Conservation (phyloP, 1,139 yeast genomes). For the Candida sanyaensis region DNA sequence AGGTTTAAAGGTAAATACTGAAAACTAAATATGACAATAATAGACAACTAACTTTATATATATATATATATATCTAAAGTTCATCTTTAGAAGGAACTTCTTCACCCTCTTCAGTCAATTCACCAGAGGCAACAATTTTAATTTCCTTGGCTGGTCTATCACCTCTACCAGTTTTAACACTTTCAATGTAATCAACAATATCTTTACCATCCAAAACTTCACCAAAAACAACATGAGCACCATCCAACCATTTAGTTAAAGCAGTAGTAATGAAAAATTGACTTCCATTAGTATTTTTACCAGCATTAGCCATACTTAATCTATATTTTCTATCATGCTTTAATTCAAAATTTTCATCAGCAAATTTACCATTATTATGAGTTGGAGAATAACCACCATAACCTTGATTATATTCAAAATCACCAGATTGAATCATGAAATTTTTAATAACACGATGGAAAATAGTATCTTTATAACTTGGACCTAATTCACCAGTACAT, state of each 20-base stretch:
- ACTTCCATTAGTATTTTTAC: conserved; percentile 62
- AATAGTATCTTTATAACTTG: conserved; percentile 50
- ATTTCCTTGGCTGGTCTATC: conserved; percentile 57
- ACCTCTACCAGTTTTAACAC: conserved; percentile 47
- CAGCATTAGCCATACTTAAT: conserved; percentile 67
- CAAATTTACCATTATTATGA: conserved; percentile 50
- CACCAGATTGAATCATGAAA: conserved; percentile 67
- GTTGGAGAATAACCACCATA: conserved; percentile 58
- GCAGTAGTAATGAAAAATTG: conserved; percentile 69
- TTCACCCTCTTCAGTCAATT: conserved; percentile 28
- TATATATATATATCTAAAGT: too few species aligned
- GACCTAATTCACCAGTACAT: conserved; percentile 60
- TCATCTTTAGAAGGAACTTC: conserved; percentile 25
- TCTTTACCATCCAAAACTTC: conserved; percentile 72
- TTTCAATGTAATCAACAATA: conserved; percentile 56
- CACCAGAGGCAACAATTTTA: conserved; percentile 51
- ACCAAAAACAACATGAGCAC: conserved; percentile 79
- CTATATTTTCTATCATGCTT: conserved; percentile 62
- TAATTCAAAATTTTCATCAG: conserved; percentile 56
- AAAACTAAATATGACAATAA: conserved; percentile 2
- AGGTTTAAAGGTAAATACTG: conserved; percentile 29
- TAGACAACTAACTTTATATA: not conserved
- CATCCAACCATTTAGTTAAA: conserved; percentile 64
- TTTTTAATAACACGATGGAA: conserved; percentile 61
- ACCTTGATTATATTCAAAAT: conserved; percentile 59